Base-by-base conservation (phyloP, 2,329 filamentous ascomycete genomes). In the Pseudocercospora fuligena region DNA sequence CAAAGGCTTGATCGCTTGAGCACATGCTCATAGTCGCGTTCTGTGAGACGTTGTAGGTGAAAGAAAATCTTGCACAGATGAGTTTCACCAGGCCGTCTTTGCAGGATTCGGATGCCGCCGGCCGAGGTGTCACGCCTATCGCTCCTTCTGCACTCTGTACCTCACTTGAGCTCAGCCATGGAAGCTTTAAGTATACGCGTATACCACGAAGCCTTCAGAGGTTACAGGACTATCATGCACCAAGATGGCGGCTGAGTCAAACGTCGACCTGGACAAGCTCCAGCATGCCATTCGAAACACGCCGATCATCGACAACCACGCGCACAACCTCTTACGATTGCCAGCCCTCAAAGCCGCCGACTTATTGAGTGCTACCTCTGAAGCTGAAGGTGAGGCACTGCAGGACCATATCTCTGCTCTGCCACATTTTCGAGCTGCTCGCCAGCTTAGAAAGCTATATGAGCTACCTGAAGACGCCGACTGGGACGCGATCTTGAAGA, bases 251-350 rank as follows among this genome's bases (percentile, higher is more conserved):
- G 60, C 11, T 60, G 46, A 60, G 25, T 16, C 51, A 29, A 31
- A 5, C 31, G 40, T 33, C n/a, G 47, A n/a, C 16, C 61, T 76
- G 8, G 66, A 71, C n/a, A 72, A 74, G 33, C 67, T 76, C n/a
- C 73, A 69, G 23, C 31, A 67, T 9, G 63, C 75, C 33, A 71
- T 77, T 23, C 71, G 66, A 8, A 72, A 66, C 0, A 73, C 68
- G 23, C 90, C 90, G 2, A 87, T 92, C 72, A 88, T 93, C 76
- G 90, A 93, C 79, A 88, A 91, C 72, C 90, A 92, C 74, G 89
- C 88, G 2, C 90, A 92, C 70, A 90, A 90, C 29, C 82, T 93
- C 0, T 84, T 92, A 9, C 85, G 85, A 43, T 80, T 81, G 6
- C 79, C 82, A 21, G 78, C 82, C 11, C 77, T 85, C 29, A 77